Evolutionary conservation across 495 filamentous ascomycete genomes (phyloP).

Genomic region (Penicillium odoratum): DNA sequence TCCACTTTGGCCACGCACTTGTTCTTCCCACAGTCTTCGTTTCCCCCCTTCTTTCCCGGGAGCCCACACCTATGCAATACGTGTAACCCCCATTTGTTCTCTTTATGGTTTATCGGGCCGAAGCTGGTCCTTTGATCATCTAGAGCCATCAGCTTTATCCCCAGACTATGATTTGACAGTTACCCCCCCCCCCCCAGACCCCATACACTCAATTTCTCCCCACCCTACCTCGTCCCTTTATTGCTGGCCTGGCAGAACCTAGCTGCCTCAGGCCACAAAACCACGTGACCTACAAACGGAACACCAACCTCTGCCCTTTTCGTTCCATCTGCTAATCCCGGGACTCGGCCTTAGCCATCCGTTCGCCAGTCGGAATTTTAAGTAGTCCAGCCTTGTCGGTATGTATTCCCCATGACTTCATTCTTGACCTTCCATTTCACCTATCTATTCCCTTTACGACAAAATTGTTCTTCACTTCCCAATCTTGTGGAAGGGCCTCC

Average conservation of each 20-base stretch:
- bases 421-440: constrained; percentile 15
- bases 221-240: constrained; percentile 5
- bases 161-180: constrained; percentile 14
- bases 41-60: constrained; percentile 17
- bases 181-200: constrained; percentile 2
- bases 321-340: constrained; percentile 43
- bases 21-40: constrained; percentile 7
- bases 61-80: constrained; percentile 20
- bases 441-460: not conserved
- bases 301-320: constrained; percentile 31
- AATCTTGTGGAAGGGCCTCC: constrained; percentile 9
- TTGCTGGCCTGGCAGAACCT: constrained; percentile 3
- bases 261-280: constrained; percentile 30
- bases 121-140: constrained; percentile 22
- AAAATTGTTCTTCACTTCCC: constrained; percentile 1
- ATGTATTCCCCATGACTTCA: constrained; percentile 30
- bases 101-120: constrained; percentile 19
- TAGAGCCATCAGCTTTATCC: constrained; percentile 14
- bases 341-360: constrained; percentile 43
- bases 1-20: constrained; percentile 43
- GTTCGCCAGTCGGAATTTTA: constrained; percentile 48
- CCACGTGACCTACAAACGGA: constrained; percentile 41
- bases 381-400: constrained; percentile 51
- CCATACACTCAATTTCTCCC: not conserved
- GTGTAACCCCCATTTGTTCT: constrained; percentile 15